Conservation (phyloP, 2,329 filamentous ascomycete genomes). For the Metarhizium rileyi region DNA sequence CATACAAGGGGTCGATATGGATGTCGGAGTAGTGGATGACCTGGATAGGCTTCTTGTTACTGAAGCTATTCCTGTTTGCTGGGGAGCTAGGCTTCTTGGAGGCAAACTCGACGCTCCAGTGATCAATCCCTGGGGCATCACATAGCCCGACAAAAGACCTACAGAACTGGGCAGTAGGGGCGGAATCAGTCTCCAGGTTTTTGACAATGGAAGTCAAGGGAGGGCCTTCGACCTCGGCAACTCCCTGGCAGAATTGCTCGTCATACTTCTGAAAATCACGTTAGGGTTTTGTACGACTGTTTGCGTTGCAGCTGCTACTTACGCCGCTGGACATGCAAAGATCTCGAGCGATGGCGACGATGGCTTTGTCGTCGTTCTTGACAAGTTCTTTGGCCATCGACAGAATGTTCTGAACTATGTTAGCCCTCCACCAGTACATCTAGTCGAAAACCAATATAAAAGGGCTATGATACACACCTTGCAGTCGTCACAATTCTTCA, state of each 20-base stretch:
- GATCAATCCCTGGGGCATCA: conserved; percentile 32
- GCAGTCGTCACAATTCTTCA: conserved; percentile 6
- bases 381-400: conserved; percentile 30
- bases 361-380: conserved; percentile 27
- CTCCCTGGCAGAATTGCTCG: conserved; percentile 42
- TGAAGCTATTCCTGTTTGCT: conserved; percentile 21
- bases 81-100: conserved; percentile 22
- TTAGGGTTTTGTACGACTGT: not conserved
- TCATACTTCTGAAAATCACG: conserved; percentile 33
- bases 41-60: conserved; percentile 35
- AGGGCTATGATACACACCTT: not conserved
- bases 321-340: conserved; percentile 20
- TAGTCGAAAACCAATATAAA: not conserved
- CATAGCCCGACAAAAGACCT: conserved; percentile 42
- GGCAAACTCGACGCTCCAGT: conserved; percentile 33
- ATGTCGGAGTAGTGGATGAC: conserved; percentile 51
- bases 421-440: not conserved
- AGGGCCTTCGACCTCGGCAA: conserved; percentile 40
- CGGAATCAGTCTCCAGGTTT: conserved; percentile 35
- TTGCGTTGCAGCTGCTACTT: not conserved
- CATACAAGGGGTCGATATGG: conserved; percentile 46
- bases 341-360: conserved; percentile 20
- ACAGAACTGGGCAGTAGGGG: conserved; percentile 41
- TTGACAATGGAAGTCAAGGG: conserved; percentile 38
- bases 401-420: conserved; percentile 3